Base-by-base conservation (phyloP, 331 rosid species). In the Malus hybrid region DNA sequence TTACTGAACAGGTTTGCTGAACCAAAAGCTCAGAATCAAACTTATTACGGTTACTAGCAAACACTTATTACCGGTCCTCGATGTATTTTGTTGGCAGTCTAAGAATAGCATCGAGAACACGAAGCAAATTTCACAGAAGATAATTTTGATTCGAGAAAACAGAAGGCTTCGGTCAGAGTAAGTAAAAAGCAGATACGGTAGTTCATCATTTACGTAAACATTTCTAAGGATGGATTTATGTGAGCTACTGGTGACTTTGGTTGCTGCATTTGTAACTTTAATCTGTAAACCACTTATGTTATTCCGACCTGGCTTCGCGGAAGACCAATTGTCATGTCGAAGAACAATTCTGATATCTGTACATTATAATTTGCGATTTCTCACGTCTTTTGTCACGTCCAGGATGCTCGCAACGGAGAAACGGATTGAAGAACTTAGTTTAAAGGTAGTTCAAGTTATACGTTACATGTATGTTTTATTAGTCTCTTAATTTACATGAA, bases 141-240 rank as follows among this genome's bases (percentile, higher is more conserved):
- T 33, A 19, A 7, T 13, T 22, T 15, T 75, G 29, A 20, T 75
- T 36, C 58, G 11, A 66, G 57, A 24, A 66, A 75, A 75, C 46
- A 55, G 7, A 66, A 75, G 6, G 58, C 73, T 75, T 57, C 73
- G 20, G 28, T 75, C 72, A 66, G 66, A 3, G 79, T 75, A 66
- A 52, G 79, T 66, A 66, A 39, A n/a, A 71, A 71, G 22, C 50
- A 32, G 0, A 53, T 29, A 48, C 16, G 24, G 78, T 48, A 46
- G 64, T 32, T 74, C 18, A 46, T 18, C 18, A 46, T 24, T 7
- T 19, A 44, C 8, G 12, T 73, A 19, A 6, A 11, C 1, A 39
- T 39, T 39, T 39, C 46, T 39, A 39, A 39, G 46, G 46, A 39
- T 39, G 1, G 46, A 39, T 39, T 39, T 39, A 0, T 4, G 46